phyloP scores from a whole-genome alignment of 2,329 filamentous ascomycete species.

The Alternaria triticimaculans region DNA sequence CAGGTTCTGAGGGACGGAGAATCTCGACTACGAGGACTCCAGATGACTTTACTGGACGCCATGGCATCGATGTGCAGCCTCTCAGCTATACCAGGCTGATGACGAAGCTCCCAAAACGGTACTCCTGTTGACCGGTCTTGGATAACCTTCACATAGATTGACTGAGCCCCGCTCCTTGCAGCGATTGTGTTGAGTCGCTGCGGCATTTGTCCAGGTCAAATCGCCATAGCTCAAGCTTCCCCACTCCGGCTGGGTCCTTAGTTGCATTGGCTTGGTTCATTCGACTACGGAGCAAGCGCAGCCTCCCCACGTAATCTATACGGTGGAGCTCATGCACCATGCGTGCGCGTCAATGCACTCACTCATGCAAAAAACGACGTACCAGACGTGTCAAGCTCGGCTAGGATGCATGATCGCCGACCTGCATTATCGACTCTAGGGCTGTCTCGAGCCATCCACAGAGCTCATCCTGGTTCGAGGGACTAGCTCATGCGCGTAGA shows the following conservation, averaged over 20 bases:
- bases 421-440: slow-evolving; percentile 7
- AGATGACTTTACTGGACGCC: not conserved
- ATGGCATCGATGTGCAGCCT: not conserved
- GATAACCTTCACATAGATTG: not conserved
- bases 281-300: slow-evolving; percentile 1
- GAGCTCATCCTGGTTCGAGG: slow-evolving; percentile 14
- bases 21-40: not conserved
- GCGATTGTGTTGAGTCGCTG: not conserved
- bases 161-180: not conserved
- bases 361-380: not conserved
- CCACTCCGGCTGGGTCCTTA: not conserved
- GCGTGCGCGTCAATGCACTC: slow-evolving; percentile 5
- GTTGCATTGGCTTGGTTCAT: not conserved
- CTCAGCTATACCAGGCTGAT: not conserved
- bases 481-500: slow-evolving; percentile 12
- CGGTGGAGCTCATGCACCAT: slow-evolving; percentile 1
- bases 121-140: not conserved
- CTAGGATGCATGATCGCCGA: slow-evolving; percentile 15
- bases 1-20: not conserved
- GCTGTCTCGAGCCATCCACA: not conserved
- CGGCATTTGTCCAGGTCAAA: not conserved
- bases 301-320: slow-evolving; percentile 1
- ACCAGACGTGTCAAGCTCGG: not conserved
- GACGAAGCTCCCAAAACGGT: not conserved
- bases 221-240: not conserved